Base-by-base conservation (phyloP, 306 rosid genomes). In the Boehmeria nivea region DNA sequence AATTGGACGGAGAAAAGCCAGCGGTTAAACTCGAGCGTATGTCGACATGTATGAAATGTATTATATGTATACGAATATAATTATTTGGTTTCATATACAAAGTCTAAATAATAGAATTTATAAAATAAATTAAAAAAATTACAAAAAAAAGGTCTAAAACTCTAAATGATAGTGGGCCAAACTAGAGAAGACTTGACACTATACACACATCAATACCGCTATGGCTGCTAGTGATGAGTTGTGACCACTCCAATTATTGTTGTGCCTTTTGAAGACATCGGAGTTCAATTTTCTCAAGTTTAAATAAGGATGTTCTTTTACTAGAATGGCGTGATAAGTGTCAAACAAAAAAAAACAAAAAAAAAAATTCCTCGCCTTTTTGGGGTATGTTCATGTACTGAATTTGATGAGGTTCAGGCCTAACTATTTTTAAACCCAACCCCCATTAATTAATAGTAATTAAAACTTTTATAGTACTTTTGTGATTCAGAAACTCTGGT, bases 211-310 rank as follows among this genome's bases (percentile, higher is more conserved):
- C 12, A 49, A 49, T 13, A 49, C 34, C 0, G 54, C 54, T n/a
- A 15, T 51, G 24, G 57, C 39, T 51, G 57, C 57, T 51, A 1
- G 31, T 53, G 45, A n/a, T n/a, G n/a, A 54, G 27, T 33, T 33
- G 36, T 20, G 45, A 54, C 44, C 7, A 34, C 59, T 1, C 44
- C 43, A 54, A 54, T 19, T 54, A 37, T 20, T 54, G 45, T 11
- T 54, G 17, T 12, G 25, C n/a, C 43, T 54, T 34, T 54, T 33
- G 25, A 54, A 34, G 59, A 54, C 43, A 54, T 33, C 16, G n/a
- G 2, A 8, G 0, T n/a, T 17, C 4, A n/a, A n/a, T 34, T 33
- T 19, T 54, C 31, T 49, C 33, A 5, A 26, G 33, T 24, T 5
- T 23, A 21, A 49, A 12, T n/a, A 21, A 22, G 33, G 34, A 49